Base-by-base conservation (phyloP, 2,329 filamentous ascomycete genomes). In the Alternaria burnsii region DNA sequence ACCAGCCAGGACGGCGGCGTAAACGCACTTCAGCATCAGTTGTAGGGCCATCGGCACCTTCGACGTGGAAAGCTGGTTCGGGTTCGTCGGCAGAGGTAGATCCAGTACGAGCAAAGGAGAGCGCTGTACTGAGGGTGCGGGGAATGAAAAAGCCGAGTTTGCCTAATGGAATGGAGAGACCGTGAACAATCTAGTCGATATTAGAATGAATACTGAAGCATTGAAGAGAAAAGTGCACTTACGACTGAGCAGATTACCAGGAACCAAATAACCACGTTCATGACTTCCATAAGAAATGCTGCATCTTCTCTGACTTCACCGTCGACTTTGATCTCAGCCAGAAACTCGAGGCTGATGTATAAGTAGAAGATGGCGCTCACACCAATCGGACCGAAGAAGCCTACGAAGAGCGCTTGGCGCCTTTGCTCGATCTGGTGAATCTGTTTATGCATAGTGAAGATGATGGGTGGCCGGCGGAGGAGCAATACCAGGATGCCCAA, bases 301-400 rank as follows among this genome's bases (percentile, higher is more conserved):
- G 92, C 89, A 73, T 96, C 92, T 36, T 84, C 82, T 28, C 92
- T 84, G 14, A 87, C 80, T 32, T 84, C 73, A 0, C 87, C 89
- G 53, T 91, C 81, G 8, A 88, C 85, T 0, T 84, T 86, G 57
- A 88, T 77, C 4, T 81, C 73, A 7, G 76, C 73, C 3, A 97
- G 82, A 62, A 94, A 97, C 24, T 97, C 91, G 1, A 91, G 78
- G 41, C 87, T 89, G 62, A 97, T 83, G 72, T 93, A 96, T 6
- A 97, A 84, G 74, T 97, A 97, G 76, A 97, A 97, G 20, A 97
- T 86, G 1, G 93, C 94, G 16, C 91, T 92, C 1, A 97, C 93
- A 3, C 94, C 93, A 57, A 97, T 94, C 0, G 94, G 94, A 0
- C 94, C 94, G 66, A 97, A 97, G 81, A 97, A 97, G 0, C 94